A percentile compares a stretch with the other conserved stretches of the same genome.
Evolutionary conservation across 2,329 filamentous ascomycete genomes (phyloP).

Genomic region (Arthrobotrys entomopaga): DNA sequence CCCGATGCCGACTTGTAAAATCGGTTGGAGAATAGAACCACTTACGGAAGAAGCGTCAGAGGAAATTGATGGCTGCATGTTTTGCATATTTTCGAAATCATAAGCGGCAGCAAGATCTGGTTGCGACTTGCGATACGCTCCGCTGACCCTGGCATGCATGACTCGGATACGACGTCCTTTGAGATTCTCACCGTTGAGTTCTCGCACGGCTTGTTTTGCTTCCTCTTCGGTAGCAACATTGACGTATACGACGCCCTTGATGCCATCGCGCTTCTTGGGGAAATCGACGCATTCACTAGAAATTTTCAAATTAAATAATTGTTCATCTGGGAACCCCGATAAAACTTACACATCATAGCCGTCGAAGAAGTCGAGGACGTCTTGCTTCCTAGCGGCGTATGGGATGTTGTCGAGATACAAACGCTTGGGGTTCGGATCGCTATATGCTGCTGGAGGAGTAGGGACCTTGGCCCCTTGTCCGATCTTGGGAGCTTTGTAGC

Average conservation of each 20-base stretch:
- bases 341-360: constrained; percentile 46
- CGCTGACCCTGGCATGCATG: constrained; percentile 22
- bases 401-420: constrained; percentile 49
- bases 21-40: constrained; percentile 8
- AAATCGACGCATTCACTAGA: constrained; percentile 37
- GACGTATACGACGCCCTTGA: constrained; percentile 32
- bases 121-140: constrained; percentile 18
- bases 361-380: constrained; percentile 38
- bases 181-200: constrained; percentile 29
- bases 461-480: constrained; percentile 26
- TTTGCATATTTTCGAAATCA: neutral
- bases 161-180: constrained; percentile 33
- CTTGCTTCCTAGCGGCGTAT: constrained; percentile 38
- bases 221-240: constrained; percentile 36
- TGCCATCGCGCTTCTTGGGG: constrained; percentile 33
- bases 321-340: neutral
- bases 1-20: neutral
- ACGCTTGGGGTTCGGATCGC: constrained; percentile 25
- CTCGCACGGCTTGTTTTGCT: constrained; percentile 23
- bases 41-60: neutral
- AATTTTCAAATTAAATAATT: constrained; percentile 1
- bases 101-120: constrained; percentile 2
- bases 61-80: neutral
- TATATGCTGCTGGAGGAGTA: constrained; percentile 23
- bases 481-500: constrained; percentile 38